Evolutionary conservation across 1,284 basidiomycete species (phyloP).

Genomic region (Mixia osmundae): DNA sequence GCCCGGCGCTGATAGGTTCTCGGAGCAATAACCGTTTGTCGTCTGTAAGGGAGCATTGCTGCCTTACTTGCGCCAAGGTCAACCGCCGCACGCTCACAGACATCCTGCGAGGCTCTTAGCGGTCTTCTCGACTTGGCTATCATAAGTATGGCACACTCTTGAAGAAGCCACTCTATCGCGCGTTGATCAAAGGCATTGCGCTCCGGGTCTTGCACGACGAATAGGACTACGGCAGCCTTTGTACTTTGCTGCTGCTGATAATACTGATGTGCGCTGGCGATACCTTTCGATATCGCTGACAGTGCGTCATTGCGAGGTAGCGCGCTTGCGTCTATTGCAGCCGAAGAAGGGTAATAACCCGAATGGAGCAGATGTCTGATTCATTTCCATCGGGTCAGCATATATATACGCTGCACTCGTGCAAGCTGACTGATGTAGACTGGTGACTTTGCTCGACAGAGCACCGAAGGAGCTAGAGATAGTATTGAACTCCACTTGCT

Average conservation of each 20-base stretch:
- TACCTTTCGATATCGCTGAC: constrained; percentile 42
- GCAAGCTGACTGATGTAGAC: constrained; percentile 58
- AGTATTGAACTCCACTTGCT: constrained; percentile 97
- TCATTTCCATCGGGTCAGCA: background rate
- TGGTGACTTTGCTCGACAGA: constrained; percentile 46
- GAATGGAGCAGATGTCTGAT: constrained; percentile 40
- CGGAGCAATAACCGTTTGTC: too few species aligned
- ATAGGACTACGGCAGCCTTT: constrained; percentile 47
- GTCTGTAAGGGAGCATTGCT: too few species aligned
- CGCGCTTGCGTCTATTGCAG: constrained; percentile 32
- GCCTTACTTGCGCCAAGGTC: too few species aligned
- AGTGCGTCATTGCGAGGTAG: constrained; percentile 55
- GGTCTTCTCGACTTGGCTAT: background rate
- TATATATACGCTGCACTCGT: constrained; percentile 1
- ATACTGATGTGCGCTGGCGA: constrained; percentile 53
- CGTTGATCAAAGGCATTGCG: constrained; percentile 93
- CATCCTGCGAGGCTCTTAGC: background rate
- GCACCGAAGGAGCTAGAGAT: constrained; percentile 79
- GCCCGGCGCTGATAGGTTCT: too few species aligned
- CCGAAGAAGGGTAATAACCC: constrained; percentile 39
- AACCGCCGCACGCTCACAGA: too few species aligned
- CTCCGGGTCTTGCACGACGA: constrained; percentile 71
- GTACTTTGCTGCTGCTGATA: constrained; percentile 34
- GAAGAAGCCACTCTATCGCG: constrained; percentile 60
- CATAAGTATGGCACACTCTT: constrained; percentile 34